Conservation (phyloP, 805 yeast genomes). For the Cyberlindnera mississippiensis region DNA sequence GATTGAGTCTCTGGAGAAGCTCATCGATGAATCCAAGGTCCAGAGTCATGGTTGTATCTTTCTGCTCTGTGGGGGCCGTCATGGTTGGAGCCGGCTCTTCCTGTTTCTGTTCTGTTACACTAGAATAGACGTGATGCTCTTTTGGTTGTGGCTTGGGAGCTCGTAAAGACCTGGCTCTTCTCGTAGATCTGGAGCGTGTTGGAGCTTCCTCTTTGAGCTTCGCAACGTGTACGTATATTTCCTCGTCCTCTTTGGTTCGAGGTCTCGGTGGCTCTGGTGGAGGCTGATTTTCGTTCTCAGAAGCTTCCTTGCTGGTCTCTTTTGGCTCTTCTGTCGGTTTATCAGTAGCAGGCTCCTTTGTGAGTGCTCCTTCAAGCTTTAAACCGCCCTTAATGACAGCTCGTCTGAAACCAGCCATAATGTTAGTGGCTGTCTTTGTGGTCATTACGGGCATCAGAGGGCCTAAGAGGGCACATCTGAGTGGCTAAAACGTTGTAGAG, state of each 20-base stretch:
- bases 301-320: neutral
- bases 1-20: constrained; percentile 16
- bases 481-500: too few relatives aligned
- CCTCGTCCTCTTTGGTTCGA: constrained; percentile 10
- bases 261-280: constrained; percentile 1
- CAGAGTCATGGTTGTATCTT: neutral
- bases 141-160: too few relatives aligned
- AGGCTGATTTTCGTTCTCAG: neutral
- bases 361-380: neutral
- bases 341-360: neutral
- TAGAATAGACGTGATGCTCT: too few relatives aligned
- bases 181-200: too few relatives aligned
- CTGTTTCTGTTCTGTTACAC: too few relatives aligned
- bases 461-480: too few relatives aligned
- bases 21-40: constrained; percentile 8
- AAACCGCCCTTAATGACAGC: neutral
- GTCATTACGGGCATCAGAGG: too few relatives aligned
- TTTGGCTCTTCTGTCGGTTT: neutral
- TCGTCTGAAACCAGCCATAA: neutral
- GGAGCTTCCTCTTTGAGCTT: constrained; percentile 3
- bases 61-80: neutral
- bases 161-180: too few relatives aligned
- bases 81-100: neutral
- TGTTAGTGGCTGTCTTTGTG: neutral
- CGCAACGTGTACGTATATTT: constrained; percentile 7